Percentiles rank a stretch among this genome's conserved stretches.
Evolutionary conservation across 2,329 filamentous ascomycete species (phyloP).

Genomic region (Didymella pinodella): DNA sequence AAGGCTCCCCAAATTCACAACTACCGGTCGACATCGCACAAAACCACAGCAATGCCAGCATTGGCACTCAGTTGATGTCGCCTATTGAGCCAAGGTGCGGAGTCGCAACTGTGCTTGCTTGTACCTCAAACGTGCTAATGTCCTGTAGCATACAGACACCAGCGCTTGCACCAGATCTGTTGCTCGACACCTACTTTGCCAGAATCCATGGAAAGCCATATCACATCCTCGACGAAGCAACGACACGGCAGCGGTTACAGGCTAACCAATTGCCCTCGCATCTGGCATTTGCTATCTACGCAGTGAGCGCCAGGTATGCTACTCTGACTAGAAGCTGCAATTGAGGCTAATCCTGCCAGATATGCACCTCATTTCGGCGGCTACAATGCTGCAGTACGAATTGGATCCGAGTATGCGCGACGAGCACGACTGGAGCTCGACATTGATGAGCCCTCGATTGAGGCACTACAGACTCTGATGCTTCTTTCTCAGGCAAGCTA

Average conservation of each 20-base stretch:
- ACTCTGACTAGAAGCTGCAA: constrained; percentile 33
- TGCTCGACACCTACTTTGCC: constrained; percentile 81
- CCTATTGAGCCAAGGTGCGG: constrained; percentile 50
- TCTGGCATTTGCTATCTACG: constrained; percentile 62
- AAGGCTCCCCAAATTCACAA: constrained; percentile 33
- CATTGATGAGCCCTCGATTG: constrained; percentile 80
- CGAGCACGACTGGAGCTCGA: constrained; percentile 75
- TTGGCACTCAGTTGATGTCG: constrained; percentile 47
- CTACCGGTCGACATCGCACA: constrained; percentile 39
- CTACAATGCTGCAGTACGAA: constrained; percentile 70
- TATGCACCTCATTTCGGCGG: constrained; percentile 73
- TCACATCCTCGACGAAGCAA: constrained; percentile 79
- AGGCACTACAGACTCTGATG: constrained; percentile 77
- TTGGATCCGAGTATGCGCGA: constrained; percentile 77
- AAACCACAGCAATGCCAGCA: constrained; percentile 31
- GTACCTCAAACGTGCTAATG: constrained; percentile 23
- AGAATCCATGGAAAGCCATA: constrained; percentile 84
- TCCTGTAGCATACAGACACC: constrained; percentile 50
- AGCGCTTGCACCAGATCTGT: constrained; percentile 64
- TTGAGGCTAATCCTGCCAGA: constrained; percentile 55
- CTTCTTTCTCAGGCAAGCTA: constrained; percentile 79
- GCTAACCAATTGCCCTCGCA: constrained; percentile 67
- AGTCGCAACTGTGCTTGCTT: constrained; percentile 18
- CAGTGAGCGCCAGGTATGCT: constrained; percentile 55
- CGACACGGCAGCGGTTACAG: constrained; percentile 74